phyloP scores from a whole-genome alignment of 2,329 filamentous ascomycete genomes.

The Claviceps africana region DNA sequence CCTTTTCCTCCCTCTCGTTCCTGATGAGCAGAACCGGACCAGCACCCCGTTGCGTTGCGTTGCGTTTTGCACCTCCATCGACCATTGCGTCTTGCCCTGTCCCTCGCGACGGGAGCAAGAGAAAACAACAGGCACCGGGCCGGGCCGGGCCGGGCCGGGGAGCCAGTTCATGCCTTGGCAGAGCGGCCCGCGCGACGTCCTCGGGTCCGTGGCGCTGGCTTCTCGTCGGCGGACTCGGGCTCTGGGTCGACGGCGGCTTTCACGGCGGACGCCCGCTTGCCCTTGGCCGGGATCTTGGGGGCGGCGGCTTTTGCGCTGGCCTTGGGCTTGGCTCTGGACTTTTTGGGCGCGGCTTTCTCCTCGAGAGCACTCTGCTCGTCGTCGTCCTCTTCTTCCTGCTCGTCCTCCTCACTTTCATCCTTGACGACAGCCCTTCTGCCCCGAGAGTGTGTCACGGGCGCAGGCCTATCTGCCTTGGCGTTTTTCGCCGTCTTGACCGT shows the following conservation, averaged over 20 bases:
- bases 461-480: constrained; percentile 11
- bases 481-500: constrained; percentile 14
- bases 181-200: constrained; percentile 10
- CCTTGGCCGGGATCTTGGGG: constrained; percentile 1
- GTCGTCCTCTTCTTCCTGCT: constrained; percentile 5
- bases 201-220: constrained; percentile 17
- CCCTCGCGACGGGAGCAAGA: background rate
- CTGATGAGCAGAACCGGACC: too few species aligned
- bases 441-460: background rate
- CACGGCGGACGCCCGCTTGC: constrained; percentile 1
- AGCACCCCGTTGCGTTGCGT: too few species aligned
- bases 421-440: constrained; percentile 1
- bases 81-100: background rate
- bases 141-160: too few species aligned
- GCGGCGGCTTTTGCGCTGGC: constrained; percentile 1
- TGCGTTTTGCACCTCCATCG: too few species aligned
- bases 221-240: constrained; percentile 4
- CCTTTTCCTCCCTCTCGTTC: too few species aligned
- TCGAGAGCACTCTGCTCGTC: constrained; percentile 2
- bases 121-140: background rate
- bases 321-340: constrained; percentile 3
- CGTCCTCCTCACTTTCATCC: constrained; percentile 9
- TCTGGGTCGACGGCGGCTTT: constrained; percentile 3
- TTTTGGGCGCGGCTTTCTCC: constrained; percentile 4
- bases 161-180: constrained; percentile 12